These are phyloP conservation scores for Trametes gibbosa DNA, from an alignment of 768 basidiomycete species.

Conservation along the genomic window DNA sequence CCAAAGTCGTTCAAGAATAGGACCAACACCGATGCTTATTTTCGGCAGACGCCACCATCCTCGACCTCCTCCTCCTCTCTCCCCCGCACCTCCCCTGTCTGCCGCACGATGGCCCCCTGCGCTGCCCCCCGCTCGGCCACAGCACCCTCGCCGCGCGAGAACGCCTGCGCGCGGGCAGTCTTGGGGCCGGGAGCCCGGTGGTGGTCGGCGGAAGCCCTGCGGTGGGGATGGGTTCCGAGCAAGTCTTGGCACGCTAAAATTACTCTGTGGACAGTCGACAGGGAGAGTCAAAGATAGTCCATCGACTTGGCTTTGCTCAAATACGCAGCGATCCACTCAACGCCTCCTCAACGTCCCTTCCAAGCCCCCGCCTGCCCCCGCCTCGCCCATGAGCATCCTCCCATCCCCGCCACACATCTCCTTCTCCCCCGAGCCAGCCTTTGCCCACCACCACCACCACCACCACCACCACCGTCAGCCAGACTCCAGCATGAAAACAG, in stretches of 20 bases:
- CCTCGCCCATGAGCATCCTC: constrained; percentile 27
- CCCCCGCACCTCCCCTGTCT: background rate
- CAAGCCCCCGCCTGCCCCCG: background rate
- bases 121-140: background rate
- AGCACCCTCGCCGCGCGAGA: background rate
- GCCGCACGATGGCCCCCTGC: background rate
- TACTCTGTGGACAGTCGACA: constrained; percentile 30
- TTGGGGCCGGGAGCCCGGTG: background rate
- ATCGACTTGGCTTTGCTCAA: constrained; percentile 46
- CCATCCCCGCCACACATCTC: constrained; percentile 25
- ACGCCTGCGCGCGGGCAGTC: background rate
- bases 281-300: constrained; percentile 43
- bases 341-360: constrained; percentile 18
- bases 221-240: constrained; percentile 22
- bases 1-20: constrained; percentile 17
- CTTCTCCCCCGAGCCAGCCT: constrained; percentile 17
- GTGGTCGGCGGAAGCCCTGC: constrained; percentile 7
- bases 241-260: constrained; percentile 43
- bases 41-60: constrained; percentile 17
- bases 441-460: background rate
- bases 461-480: constrained; percentile 8
- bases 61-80: constrained; percentile 5
- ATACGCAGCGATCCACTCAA: constrained; percentile 24
- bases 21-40: constrained; percentile 19
- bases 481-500: constrained; percentile 28